Evolutionary conservation across 1,139 yeast species (phyloP), one percentile per base, ranked within the genome.

Genomic region (Yamadazyma sp.): DNA sequence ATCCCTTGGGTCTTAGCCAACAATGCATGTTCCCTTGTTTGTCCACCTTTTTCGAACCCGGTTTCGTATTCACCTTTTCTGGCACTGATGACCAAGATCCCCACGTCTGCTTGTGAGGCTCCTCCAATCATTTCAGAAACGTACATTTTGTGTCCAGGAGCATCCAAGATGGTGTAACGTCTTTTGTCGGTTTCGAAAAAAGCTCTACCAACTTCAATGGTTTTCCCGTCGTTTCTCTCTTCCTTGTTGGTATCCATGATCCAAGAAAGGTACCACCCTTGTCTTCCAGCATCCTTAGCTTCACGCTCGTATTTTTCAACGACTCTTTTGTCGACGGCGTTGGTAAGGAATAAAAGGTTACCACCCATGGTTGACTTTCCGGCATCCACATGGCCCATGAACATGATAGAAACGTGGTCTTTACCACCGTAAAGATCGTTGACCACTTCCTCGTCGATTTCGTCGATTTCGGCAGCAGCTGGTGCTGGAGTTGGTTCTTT

Each of bases 321-420:
- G n/a, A 98, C 92, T 73, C 99, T 88, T 75, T 92, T 92, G 67
- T 92, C 98, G 43, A 92, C 98, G 34, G 97, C 87, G 44, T 98
- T 98, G 29, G 98, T 91, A 58, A 92, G 74, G 62, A 77, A 92
- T 51, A 92, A 77, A 55, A 92, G 74, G 66, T 92, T 92, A 69
- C 99, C 99, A 61, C 98, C 98, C 96, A 94, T 89, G 48, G 99
- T 92, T 40, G 97, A 88, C 68, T 92, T 92, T 62, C 99, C 99
- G 31, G 98, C 98, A 76, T 92, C 99, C 54, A 92, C 99, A 62
- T 92, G 99, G 53, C 99, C 99, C 98, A 92, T 94, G 67, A 92
- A 92, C 57, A 92, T 89, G 56, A 92, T 85, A 26, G 97, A 89
- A 59, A 92, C 80, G 67, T 94, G 98, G 61, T 91, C 98, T 66